phyloP scores from a whole-genome alignment of 2,329 filamentous ascomycete species.

The Trichoderma arundinaceum region DNA sequence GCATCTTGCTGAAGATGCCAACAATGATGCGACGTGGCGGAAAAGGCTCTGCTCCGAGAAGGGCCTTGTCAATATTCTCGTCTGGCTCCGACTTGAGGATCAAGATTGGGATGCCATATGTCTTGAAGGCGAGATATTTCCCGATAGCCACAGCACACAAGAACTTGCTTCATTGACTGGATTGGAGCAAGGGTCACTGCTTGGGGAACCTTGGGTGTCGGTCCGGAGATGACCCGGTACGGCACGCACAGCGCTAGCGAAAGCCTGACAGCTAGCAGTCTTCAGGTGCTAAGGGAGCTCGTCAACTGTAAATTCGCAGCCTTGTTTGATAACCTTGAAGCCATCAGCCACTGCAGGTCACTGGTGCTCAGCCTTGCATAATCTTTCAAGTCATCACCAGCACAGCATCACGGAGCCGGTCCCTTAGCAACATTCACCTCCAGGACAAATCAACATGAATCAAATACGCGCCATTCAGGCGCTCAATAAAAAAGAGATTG shows the following conservation, averaged over 20 bases:
- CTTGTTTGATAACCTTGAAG: conserved; percentile 2
- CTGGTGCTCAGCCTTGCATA: conserved; percentile 26
- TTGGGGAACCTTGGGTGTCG: conserved; percentile 36
- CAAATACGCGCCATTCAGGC: conserved; percentile 89
- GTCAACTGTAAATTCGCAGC: background rate
- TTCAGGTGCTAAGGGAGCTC: background rate
- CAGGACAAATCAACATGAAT: conserved; percentile 69
- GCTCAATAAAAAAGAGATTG: conserved; percentile 93
- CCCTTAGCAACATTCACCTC: no score
- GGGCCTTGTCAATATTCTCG: conserved; percentile 31
- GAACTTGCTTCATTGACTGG: conserved; percentile 32
- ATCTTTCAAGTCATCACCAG: background rate
- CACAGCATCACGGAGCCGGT: background rate
- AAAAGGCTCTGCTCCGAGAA: conserved; percentile 10
- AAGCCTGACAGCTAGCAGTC: conserved; percentile 2
- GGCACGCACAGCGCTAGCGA: conserved; percentile 7
- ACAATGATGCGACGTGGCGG: conserved; percentile 16
- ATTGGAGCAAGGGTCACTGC: conserved; percentile 15
- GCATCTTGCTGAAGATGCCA: conserved; percentile 40
- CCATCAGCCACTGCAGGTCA: background rate
- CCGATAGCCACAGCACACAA: background rate
- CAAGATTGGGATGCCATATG: background rate
- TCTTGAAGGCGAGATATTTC: conserved; percentile 1
- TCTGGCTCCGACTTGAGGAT: conserved; percentile 14
- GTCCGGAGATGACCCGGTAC: conserved; percentile 46